These are phyloP conservation scores for Iberis amara DNA, from an alignment of 441 rosid species.

Conservation along the genomic window DNA sequence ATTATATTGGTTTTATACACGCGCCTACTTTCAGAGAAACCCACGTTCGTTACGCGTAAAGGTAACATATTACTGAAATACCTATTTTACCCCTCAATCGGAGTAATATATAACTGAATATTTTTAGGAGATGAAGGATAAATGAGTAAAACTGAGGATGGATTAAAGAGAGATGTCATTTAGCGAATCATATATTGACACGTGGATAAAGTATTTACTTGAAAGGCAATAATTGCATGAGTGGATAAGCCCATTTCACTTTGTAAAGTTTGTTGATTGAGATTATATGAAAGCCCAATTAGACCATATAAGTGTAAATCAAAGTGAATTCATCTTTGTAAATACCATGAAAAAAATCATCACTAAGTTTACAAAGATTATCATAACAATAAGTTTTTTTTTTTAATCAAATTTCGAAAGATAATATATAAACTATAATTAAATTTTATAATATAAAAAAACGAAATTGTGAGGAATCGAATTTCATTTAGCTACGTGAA, in stretches of 20 bases:
- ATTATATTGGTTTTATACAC: not conserved
- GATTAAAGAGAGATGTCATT: not conserved
- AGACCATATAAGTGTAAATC: not conserved
- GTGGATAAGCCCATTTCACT: not conserved
- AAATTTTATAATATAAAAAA: too few relatives aligned
- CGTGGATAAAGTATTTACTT: not conserved
- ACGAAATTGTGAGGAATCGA: too few relatives aligned
- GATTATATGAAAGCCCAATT: not conserved
- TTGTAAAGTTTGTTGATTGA: too few relatives aligned
- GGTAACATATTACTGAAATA: not conserved
- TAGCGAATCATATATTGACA: constrained; percentile 5
- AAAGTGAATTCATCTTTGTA: too few relatives aligned
- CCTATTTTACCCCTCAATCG: constrained; percentile 4
- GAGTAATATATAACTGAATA: too few relatives aligned
- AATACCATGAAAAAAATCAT: too few relatives aligned
- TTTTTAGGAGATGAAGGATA: not conserved
- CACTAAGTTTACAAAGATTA: too few relatives aligned
- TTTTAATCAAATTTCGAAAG: too few relatives aligned
- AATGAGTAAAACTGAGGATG: constrained; percentile 1
- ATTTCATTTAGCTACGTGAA: too few relatives aligned
- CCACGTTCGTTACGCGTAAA: constrained; percentile 30
- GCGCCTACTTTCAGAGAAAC: constrained; percentile 21
- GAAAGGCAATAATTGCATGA: not conserved
- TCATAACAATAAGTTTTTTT: too few relatives aligned
- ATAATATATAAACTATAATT: too few relatives aligned